phyloP scores from a whole-genome alignment of 2,329 filamentous ascomycete genomes.

The Ophiostoma populinum region DNA sequence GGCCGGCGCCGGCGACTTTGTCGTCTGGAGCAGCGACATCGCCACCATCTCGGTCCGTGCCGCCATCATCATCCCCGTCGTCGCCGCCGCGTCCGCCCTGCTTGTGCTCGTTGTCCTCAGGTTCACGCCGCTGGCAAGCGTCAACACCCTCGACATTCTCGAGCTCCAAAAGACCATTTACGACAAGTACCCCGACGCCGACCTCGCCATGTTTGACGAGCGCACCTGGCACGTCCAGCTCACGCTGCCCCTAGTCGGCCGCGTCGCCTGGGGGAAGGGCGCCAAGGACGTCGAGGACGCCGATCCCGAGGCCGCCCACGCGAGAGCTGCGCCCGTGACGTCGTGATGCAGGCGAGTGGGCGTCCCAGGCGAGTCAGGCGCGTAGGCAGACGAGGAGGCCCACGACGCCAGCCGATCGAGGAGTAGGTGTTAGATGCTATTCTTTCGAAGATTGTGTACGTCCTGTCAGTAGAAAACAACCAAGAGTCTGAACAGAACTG shows the following conservation, averaged over 20 bases:
- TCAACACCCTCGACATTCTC: constrained; percentile 9
- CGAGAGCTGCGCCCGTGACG: neutral
- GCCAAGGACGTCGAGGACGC: neutral
- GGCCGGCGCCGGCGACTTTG: constrained; percentile 14
- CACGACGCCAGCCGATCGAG: no score
- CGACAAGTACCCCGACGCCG: constrained; percentile 9
- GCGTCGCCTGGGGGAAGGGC: constrained; percentile 2
- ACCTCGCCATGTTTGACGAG: constrained; percentile 7
- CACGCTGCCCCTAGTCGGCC: constrained; percentile 2
- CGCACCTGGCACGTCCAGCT: constrained; percentile 5
- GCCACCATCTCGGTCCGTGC: constrained; percentile 14
- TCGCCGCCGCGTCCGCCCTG: constrained; percentile 6
- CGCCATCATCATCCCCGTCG: constrained; percentile 13
- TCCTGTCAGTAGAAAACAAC: no score
- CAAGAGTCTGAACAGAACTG: no score
- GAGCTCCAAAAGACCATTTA: constrained; percentile 10
- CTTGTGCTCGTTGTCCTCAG: constrained; percentile 9
- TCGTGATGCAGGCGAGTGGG: no score
- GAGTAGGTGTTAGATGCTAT: no score
- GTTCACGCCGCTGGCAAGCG: constrained; percentile 8
- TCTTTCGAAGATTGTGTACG: no score
- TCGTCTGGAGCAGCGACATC: constrained; percentile 15
- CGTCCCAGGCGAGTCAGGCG: no score
- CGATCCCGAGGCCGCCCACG: constrained; percentile 1
- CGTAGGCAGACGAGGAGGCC: no score